These are phyloP conservation scores for Xylaria venustula DNA, from an alignment of 495 filamentous ascomycete genomes.

Conservation along the genomic window DNA sequence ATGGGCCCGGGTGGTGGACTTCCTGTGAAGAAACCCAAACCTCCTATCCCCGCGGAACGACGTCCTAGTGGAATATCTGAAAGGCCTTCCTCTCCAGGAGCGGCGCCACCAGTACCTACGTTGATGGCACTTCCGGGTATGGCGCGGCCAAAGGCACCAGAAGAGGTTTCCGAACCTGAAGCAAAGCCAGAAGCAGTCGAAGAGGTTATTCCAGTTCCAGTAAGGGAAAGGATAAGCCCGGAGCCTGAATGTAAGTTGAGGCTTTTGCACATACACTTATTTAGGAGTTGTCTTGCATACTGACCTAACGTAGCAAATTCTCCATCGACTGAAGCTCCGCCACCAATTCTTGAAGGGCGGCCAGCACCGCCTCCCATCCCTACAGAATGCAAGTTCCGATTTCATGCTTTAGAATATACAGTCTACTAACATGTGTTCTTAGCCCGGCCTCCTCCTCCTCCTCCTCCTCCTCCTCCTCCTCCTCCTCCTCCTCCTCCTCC, in stretches of 20 bases:
- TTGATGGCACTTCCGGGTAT: slow-evolving; percentile 77
- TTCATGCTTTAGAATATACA: slow-evolving; percentile 13
- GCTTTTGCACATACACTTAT: slow-evolving; percentile 1
- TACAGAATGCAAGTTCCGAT: slow-evolving; percentile 58
- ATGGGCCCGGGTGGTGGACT: slow-evolving; percentile 58
- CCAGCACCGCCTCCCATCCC: slow-evolving; percentile 70
- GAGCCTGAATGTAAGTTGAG: slow-evolving; percentile 47
- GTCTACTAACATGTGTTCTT: slow-evolving; percentile 33
- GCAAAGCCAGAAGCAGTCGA: slow-evolving; percentile 33
- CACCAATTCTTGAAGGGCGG: slow-evolving; percentile 62
- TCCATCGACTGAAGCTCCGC: slow-evolving; percentile 39
- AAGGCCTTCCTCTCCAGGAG: slow-evolving; percentile 40
- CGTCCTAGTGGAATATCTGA: slow-evolving; percentile 50
- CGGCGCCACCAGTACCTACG: slow-evolving; percentile 60
- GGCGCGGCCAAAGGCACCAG: slow-evolving; percentile 39
- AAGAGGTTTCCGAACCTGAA: slow-evolving; percentile 41
- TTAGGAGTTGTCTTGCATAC: background rate
- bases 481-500: slow-evolving; percentile 59
- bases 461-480: slow-evolving; percentile 50
- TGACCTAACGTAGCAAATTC: slow-evolving; percentile 27
- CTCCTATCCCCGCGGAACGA: slow-evolving; percentile 42
- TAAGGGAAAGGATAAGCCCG: slow-evolving; percentile 38
- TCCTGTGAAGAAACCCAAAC: slow-evolving; percentile 65
- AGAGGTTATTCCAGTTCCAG: slow-evolving; percentile 24
- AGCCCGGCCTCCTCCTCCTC: slow-evolving; percentile 59